Conservation (phyloP, 768 basidiomycete genomes). For the Auricularia heimuer region DNA sequence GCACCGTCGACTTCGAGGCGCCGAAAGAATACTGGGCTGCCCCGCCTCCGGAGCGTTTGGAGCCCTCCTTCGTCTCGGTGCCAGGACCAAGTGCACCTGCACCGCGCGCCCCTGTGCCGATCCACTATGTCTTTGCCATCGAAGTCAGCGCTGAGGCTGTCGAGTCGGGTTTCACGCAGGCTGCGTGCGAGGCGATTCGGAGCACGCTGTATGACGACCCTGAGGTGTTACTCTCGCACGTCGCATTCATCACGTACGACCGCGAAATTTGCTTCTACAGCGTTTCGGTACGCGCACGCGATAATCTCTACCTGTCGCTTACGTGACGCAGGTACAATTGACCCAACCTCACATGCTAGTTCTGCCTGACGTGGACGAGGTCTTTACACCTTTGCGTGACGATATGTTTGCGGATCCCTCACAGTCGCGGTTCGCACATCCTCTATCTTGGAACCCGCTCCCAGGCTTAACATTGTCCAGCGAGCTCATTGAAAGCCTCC, state of each 20-base stretch:
- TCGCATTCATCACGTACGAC: constrained; percentile 85
- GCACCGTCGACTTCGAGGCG: constrained; percentile 86
- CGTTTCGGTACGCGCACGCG: constrained; percentile 55
- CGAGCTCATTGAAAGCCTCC: constrained; percentile 48
- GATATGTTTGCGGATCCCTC: constrained; percentile 70
- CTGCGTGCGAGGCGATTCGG: constrained; percentile 54
- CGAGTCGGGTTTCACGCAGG: constrained; percentile 55
- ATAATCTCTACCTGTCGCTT: constrained; percentile 6
- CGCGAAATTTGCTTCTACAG: constrained; percentile 77
- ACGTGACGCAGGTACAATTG: constrained; percentile 26
- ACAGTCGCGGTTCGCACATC: constrained; percentile 46
- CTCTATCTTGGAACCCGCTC: constrained; percentile 14
- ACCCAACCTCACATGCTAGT: constrained; percentile 59
- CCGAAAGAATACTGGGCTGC: constrained; percentile 79
- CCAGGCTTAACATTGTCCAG: constrained; percentile 8
- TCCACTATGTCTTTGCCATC: constrained; percentile 78
- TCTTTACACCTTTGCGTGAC: constrained; percentile 66
- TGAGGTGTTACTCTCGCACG: constrained; percentile 22
- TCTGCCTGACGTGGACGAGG: constrained; percentile 84
- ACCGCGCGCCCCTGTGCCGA: constrained; percentile 45
- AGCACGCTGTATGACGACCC: constrained; percentile 52
- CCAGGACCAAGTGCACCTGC: constrained; percentile 29
- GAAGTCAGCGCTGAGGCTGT: constrained; percentile 70
- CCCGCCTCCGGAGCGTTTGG: constrained; percentile 43
- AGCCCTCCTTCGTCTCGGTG: constrained; percentile 44